These are phyloP conservation scores for Calocybe gambosa DNA, from an alignment of 1,284 basidiomycete genomes.

Conservation along the genomic window DNA sequence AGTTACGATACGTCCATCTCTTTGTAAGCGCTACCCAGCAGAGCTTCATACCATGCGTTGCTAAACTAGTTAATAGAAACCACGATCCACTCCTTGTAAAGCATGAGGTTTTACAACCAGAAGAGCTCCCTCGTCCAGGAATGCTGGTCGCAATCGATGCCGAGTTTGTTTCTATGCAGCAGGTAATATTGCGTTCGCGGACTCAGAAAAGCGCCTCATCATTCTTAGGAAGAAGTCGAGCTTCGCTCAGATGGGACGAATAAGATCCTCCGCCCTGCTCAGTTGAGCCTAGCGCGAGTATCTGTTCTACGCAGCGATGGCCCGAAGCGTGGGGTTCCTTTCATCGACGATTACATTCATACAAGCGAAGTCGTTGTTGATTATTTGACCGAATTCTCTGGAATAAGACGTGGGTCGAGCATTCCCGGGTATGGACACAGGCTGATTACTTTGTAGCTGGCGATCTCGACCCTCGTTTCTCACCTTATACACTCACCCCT, in stretches of 20 bases:
- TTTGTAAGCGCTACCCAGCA: constrained; percentile 40
- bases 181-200: constrained; percentile 37
- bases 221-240: constrained; percentile 82
- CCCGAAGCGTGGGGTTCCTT: constrained; percentile 73
- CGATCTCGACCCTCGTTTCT: constrained; percentile 83
- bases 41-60: background rate
- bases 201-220: background rate
- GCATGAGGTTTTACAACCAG: constrained; percentile 64
- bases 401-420: constrained; percentile 73
- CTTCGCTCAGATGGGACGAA: constrained; percentile 93
- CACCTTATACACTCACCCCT: constrained; percentile 87
- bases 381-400: constrained; percentile 95
- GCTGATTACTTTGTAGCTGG: constrained; percentile 52
- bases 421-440: background rate
- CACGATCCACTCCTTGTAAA: constrained; percentile 71
- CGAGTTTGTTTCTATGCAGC: constrained; percentile 96
- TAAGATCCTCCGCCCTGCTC: constrained; percentile 86
- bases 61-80: constrained; percentile 41
- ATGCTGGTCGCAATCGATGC: constrained; percentile 94
- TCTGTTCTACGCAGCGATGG: constrained; percentile 90
- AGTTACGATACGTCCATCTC: constrained; percentile 86
- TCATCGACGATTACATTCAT: constrained; percentile 98
- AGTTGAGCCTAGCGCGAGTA: constrained; percentile 90
- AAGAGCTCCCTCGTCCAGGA: constrained; percentile 84
- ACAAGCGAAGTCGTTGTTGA: constrained; percentile 94